Conservation (phyloP, 495 filamentous ascomycete species). For the Cercophora newfieldiana region DNA sequence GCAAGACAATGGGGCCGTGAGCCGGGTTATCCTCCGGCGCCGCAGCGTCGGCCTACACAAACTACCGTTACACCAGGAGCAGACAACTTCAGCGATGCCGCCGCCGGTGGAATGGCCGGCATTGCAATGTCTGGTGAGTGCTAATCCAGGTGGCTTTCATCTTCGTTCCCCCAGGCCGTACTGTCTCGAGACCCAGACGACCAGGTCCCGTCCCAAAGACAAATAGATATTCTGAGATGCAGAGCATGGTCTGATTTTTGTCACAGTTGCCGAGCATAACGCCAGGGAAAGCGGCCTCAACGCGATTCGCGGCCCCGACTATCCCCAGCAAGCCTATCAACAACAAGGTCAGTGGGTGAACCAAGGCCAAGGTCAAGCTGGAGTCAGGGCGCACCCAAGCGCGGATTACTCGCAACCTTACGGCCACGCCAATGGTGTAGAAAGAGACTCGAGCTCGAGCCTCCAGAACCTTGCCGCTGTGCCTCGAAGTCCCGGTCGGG, state of each 20-base stretch:
- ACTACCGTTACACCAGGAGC: constrained; percentile 68
- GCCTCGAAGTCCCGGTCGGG: constrained; percentile 17
- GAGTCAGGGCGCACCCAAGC: constrained; percentile 9
- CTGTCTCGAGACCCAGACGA: too few species aligned
- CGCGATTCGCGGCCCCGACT: constrained; percentile 56
- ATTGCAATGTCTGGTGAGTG: constrained; percentile 53
- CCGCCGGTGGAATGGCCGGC: constrained; percentile 73
- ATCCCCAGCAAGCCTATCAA: constrained; percentile 40
- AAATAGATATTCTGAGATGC: not conserved
- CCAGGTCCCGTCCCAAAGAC: not conserved
- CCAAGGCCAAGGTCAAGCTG: constrained; percentile 35
- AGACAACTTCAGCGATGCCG: constrained; percentile 71
- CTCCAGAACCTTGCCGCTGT: constrained; percentile 25
- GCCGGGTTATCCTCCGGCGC: constrained; percentile 23
- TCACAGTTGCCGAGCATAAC: constrained; percentile 69
- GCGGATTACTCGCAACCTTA: constrained; percentile 27
- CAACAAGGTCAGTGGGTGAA: constrained; percentile 31
- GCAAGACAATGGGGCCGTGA: constrained; percentile 33
- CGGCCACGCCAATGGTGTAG: not conserved
- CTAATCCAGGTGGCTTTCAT: not conserved
- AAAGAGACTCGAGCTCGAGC: constrained; percentile 25
- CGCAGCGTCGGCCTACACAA: constrained; percentile 37
- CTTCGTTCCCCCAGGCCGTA: too few species aligned
- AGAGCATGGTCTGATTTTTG: not conserved
- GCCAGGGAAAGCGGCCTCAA: constrained; percentile 71